phyloP scores from a whole-genome alignment of 148 eudicot genomes.

The Camellia japonica region DNA sequence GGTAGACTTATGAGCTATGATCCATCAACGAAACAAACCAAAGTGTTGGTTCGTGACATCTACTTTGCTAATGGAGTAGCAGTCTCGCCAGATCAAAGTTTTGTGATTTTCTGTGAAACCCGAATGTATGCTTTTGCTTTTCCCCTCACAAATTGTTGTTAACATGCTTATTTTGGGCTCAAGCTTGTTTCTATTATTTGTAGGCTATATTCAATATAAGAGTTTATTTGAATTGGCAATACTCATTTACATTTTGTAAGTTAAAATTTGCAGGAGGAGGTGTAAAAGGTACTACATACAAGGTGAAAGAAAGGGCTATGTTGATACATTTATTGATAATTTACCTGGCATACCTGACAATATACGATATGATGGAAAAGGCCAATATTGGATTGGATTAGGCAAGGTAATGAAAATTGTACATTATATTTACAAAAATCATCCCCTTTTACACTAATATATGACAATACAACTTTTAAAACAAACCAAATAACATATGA shows the following conservation, averaged over 20 bases:
- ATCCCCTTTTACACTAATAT: not conserved
- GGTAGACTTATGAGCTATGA: conserved; percentile 76
- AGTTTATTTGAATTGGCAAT: no score
- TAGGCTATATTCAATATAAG: no score
- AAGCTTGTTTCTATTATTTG: no score
- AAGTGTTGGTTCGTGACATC: conserved; percentile 54
- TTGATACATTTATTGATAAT: conserved; percentile 39
- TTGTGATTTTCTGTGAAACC: conserved; percentile 72
- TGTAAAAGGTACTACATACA: conserved; percentile 52
- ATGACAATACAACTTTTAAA: no score
- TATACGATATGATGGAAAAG: conserved; percentile 53
- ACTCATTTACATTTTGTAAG: not conserved
- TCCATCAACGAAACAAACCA: conserved; percentile 48
- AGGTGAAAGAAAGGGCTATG: conserved; percentile 43
- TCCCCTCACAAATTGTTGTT: no score
- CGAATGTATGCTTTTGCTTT: conserved; percentile 40
- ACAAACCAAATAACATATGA: no score
- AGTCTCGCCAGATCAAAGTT: conserved; percentile 64
- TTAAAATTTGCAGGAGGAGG: conserved; percentile 28
- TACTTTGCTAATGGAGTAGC: conserved; percentile 79
- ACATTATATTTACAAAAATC: no score
- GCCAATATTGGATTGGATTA: conserved; percentile 63
- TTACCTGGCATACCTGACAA: conserved; percentile 73
- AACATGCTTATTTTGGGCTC: no score
- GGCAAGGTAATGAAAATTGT: conserved; percentile 31